phyloP scores from a whole-genome alignment of 257 asterid species.

The Prunella vulgaris region DNA sequence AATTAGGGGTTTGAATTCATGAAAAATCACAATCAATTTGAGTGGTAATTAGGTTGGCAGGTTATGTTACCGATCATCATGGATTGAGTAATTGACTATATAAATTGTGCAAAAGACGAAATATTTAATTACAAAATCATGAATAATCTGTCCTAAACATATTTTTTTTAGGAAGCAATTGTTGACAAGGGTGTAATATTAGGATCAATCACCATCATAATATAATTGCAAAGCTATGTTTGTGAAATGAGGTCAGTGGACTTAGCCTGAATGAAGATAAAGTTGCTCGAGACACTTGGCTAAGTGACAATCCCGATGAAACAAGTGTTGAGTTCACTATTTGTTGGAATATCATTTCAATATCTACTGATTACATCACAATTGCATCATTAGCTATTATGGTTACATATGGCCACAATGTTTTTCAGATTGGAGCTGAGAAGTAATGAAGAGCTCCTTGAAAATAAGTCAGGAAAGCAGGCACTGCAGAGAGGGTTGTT shows the following conservation, averaged over 20 bases:
- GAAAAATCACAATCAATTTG: neutral
- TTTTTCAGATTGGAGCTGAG: constrained; percentile 56
- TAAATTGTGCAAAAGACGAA: neutral
- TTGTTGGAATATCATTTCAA: neutral
- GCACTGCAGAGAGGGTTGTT: constrained; percentile 65
- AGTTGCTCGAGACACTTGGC: neutral
- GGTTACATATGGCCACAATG: constrained; percentile 9
- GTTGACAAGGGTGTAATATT: neutral
- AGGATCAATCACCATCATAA: neutral
- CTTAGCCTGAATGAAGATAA: neutral
- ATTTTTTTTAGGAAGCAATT: neutral
- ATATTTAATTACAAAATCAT: neutral
- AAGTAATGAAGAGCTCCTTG: constrained; percentile 52
- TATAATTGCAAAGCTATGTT: neutral
- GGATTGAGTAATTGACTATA: neutral
- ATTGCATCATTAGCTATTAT: neutral
- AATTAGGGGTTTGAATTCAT: neutral
- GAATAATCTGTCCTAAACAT: neutral
- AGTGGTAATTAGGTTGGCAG: neutral
- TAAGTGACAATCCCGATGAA: constrained; percentile 8
- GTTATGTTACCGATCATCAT: neutral
- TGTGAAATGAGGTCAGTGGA: neutral
- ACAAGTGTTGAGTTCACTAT: neutral
- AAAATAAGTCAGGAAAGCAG: constrained; percentile 50
- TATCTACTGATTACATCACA: neutral